Conservation (phyloP, 768 basidiomycete genomes). For the Amanita thiersii region DNA sequence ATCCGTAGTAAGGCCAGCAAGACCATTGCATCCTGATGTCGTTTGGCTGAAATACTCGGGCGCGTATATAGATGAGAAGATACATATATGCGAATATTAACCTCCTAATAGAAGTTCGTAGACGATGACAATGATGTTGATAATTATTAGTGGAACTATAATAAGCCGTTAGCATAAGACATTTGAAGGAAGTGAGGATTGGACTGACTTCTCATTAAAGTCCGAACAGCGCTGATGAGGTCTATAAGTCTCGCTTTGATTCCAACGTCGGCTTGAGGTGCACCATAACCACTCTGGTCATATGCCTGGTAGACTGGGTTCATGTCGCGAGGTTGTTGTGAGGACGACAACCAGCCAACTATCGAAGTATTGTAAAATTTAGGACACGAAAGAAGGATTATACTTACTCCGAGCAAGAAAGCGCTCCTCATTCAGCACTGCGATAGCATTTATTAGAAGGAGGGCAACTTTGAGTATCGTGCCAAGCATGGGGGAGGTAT, state of each 20-base stretch:
- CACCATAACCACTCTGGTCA: conserved; percentile 55
- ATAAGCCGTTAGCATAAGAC: conserved; percentile 6
- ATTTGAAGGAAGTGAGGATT: conserved; percentile 1
- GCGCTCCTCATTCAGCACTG: conserved; percentile 91
- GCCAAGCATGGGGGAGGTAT: conserved; percentile 32
- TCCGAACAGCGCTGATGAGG: conserved; percentile 91
- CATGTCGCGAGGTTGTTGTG: conserved; percentile 49
- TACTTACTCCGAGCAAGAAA: conserved; percentile 86
- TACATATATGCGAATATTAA: conserved; percentile 12
- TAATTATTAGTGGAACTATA: conserved; percentile 83
- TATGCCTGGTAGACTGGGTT: conserved; percentile 55
- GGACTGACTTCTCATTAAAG: conserved; percentile 93
- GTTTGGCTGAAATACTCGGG: neutral
- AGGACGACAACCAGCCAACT: conserved; percentile 85
- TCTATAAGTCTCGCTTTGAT: conserved; percentile 84
- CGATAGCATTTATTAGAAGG: conserved; percentile 89
- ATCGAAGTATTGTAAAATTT: conserved; percentile 13
- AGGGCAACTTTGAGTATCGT: conserved; percentile 79
- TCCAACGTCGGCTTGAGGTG: conserved; percentile 49
- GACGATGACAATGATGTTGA: conserved; percentile 81
- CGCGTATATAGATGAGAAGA: neutral
- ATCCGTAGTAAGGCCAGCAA: too few relatives aligned
- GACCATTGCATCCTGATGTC: too few relatives aligned
- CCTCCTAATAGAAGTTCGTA: conserved; percentile 73
- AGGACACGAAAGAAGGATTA: conserved; percentile 5